Evolutionary conservation across 2,329 filamentous ascomycete species (phyloP).

Genomic region (Sporothrix variecibatus): DNA sequence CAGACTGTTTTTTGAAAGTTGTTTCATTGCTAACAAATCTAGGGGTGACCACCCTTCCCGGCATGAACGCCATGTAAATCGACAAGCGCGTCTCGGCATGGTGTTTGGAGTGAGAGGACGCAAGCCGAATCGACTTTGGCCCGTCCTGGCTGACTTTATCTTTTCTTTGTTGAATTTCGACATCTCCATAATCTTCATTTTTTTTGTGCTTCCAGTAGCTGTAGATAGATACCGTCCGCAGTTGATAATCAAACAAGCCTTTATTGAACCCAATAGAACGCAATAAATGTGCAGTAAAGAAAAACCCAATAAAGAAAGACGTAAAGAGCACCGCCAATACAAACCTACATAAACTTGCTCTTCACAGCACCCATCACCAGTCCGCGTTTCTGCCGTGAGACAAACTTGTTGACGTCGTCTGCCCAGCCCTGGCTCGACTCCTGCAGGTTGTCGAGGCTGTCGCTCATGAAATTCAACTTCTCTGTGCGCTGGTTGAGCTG

Average conservation of each 20-base stretch:
- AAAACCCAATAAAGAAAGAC: background rate
- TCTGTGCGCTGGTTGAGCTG: slow-evolving; percentile 91
- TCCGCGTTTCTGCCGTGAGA: slow-evolving; percentile 83
- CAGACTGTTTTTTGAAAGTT: background rate
- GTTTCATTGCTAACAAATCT: slow-evolving; percentile 5
- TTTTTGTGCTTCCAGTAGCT: background rate
- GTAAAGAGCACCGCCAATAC: background rate
- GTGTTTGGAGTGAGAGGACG: background rate
- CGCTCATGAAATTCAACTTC: slow-evolving; percentile 77
- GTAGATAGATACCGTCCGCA: background rate
- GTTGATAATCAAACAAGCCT: slow-evolving; percentile 8
- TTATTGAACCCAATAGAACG: background rate
- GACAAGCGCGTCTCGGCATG: background rate
- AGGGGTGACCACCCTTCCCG: slow-evolving; percentile 18
- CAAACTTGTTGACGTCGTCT: slow-evolving; percentile 84
- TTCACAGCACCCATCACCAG: slow-evolving; percentile 71
- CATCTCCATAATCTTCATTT: background rate
- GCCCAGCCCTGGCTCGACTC: slow-evolving; percentile 81
- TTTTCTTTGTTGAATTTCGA: background rate
- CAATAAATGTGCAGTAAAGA: background rate
- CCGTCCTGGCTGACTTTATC: background rate
- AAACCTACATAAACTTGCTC: slow-evolving; percentile 51
- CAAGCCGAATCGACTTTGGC: background rate
- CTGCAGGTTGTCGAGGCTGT: slow-evolving; percentile 80
- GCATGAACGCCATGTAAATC: slow-evolving; percentile 13